Base-by-base conservation (phyloP, 2,329 filamentous ascomycete species). In the Monosporascus sp. region DNA sequence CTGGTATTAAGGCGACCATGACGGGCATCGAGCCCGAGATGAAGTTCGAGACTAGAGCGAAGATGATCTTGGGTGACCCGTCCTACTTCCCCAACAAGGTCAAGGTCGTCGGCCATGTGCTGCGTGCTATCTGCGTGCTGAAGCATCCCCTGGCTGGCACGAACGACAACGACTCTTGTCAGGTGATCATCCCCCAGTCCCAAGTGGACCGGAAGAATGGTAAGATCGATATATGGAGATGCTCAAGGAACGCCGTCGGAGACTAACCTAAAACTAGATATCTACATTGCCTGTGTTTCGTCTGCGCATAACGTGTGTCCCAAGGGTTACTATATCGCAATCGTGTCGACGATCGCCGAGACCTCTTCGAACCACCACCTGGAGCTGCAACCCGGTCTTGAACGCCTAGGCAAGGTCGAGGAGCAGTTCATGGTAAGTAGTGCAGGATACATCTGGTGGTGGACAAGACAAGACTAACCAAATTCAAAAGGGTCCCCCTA, bases 281-380 rank as follows among this genome's bases (percentile, higher is more conserved):
- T 99, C 68, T 99, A 99, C 80, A 87, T 99, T 68, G 93, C 94
- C 53, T 89, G 94, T 70, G 91, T 99, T 54, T 97, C 92, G 1
- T 90, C 90, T 39, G 90, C 92, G 38, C 95, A 99, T 79, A 97
- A 96, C 66, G 95, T 99, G 64, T 97, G 93, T 78, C 94, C 95
- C 65, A 96, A 96, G 82, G 93, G 93, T 56, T 97, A 97, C 83
- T 99, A 95, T 80, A 90, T 99, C 64, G 94, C 94, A 65, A 99
- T 97, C 56, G 93, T 99, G 60, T 96, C 91, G 47, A 99, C 94
- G 55, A 97, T 99, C 68, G 90, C 94, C 59, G 95, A 99, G 79
- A 86, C 85, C 45, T 77, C 85, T 56, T 86, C 89, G 60, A 97
- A 99, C 81, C 92, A 96, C 75, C 94, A 99, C 74, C 79, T 97